A percentile compares a stretch with the other conserved stretches of the same genome.
These are phyloP conservation scores for Diaporthe ampelina DNA, from an alignment of 2,329 filamentous ascomycete species.

Conservation along the genomic window DNA sequence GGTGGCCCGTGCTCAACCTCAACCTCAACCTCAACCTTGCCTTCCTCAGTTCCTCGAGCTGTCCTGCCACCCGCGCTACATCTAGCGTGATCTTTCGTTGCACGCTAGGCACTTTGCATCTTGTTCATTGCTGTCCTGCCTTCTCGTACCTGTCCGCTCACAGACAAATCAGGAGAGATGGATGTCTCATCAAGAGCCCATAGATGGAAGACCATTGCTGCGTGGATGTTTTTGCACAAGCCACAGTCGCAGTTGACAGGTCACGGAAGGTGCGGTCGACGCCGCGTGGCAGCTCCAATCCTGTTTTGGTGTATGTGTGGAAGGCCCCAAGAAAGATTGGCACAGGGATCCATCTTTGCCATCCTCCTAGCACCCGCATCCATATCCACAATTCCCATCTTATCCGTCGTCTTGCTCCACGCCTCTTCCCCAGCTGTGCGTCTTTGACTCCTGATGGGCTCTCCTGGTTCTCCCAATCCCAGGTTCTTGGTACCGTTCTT, in stretches of 20 bases:
- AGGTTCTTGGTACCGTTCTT: not conserved
- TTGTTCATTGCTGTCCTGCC: not conserved
- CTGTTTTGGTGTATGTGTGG: too few relatives aligned
- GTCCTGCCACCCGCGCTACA: not conserved
- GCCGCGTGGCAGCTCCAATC: too few relatives aligned
- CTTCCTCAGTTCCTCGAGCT: not conserved
- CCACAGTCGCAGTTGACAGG: too few relatives aligned
- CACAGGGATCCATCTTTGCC: not conserved
- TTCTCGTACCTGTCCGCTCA: not conserved
- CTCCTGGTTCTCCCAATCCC: not conserved
- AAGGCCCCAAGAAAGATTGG: too few relatives aligned
- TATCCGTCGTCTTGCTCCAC: not conserved
- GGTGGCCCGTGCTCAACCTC: slow-evolving; percentile 19
- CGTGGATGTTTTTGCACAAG: too few relatives aligned
- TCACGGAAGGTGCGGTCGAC: too few relatives aligned
- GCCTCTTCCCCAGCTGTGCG: slow-evolving; percentile 9
- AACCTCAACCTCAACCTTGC: not conserved
- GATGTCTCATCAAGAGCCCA: not conserved
- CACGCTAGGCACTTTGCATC: not conserved
- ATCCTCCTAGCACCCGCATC: not conserved
- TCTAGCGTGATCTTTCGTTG: not conserved
- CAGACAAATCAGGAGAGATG: not conserved
- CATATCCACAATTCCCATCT: not conserved
- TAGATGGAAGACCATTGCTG: not conserved
- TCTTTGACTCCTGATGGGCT: not conserved